Evolutionary conservation across 139 green algal species (phyloP), one percentile per base, ranked within the genome.

Genomic region (Nannochloris sp.): DNA sequence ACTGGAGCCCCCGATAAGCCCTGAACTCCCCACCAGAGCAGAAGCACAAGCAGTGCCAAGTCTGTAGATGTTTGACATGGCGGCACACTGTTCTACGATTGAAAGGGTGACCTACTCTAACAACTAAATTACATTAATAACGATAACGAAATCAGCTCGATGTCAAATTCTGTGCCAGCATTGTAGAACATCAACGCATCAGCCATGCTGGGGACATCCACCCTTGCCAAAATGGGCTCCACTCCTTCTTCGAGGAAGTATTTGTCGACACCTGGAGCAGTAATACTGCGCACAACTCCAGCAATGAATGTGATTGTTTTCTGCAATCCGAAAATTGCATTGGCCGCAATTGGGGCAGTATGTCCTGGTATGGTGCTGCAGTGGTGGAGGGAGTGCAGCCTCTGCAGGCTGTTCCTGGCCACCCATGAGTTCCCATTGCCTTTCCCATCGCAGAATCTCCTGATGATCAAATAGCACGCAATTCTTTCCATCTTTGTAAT

Each of bases 381-480:
- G 23, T 36, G 25, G 21, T 34, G 15, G 15, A 23, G 16, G 15
- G 12, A 31, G 18, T 12, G 34, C 15, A 15, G n/a, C 19, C 5
- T 48, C 59, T 36, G 51, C 56, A 44, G 36, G 49, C 36, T 25
- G 54, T 18, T 61, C 34, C 1, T 66, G 44, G 25, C 70, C 62
- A 19, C 68, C 48, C 23, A 63, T 23, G 2, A 31, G 44, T 1
- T 66, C 57, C 61, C 66, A 76, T 66, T 64, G 51, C 24, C 16
- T 46, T 5, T 37, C 53, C 19, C 75, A 89, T 21, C 74, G 48
- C 43, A 78, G 55, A 11, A 90, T 83, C 69, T 89, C 84, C 2
- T 65, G 64, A 37, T 83, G 68, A 36, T 88, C 80, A 66, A 89
- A 89, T 34, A 89, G 73, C 5, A 71, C 19, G 60, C 80, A 86